A percentile compares a stretch with the other conserved stretches of the same genome.
Evolutionary conservation across 805 yeast genomes (phyloP).

Genomic region (Wickerhamomyces bisporus): DNA sequence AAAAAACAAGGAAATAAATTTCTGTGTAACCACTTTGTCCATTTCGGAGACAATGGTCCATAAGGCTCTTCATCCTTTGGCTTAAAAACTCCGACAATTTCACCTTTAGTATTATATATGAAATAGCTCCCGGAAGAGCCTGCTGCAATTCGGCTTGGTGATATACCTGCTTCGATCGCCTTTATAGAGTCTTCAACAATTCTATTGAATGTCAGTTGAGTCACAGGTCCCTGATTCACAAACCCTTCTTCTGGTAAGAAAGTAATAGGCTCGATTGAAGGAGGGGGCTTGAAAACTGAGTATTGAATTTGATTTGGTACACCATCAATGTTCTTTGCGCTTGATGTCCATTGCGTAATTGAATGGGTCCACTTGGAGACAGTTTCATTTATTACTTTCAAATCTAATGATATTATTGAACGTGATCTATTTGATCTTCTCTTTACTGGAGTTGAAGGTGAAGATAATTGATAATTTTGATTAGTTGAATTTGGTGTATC

Average conservation of each 20-base stretch:
- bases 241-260: constrained; percentile 26
- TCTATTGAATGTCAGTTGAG: constrained; percentile 28
- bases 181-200: constrained; percentile 38
- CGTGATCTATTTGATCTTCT: constrained; percentile 11
- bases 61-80: constrained; percentile 81
- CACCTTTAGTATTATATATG: constrained; percentile 32
- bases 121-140: constrained; percentile 75
- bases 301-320: constrained; percentile 43
- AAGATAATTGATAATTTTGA: not conserved
- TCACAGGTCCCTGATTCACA: constrained; percentile 23
- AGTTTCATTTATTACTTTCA: constrained; percentile 15
- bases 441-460: not conserved
- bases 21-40: constrained; percentile 76
- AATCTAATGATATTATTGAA: constrained; percentile 22
- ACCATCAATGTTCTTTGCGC: constrained; percentile 12
- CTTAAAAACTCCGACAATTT: constrained; percentile 58
- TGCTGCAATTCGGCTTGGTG: constrained; percentile 50
- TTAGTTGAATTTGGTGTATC: not conserved
- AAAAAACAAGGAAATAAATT: constrained; percentile 74
- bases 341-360: constrained; percentile 24
- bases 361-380: constrained; percentile 25
- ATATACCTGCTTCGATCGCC: constrained; percentile 42
- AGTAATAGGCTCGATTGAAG: constrained; percentile 24
- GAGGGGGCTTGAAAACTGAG: constrained; percentile 46
- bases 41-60: constrained; percentile 71